Percentiles rank a stretch among this genome's conserved stretches.
Evolutionary conservation across 768 basidiomycete species (phyloP).

Genomic region (Coprinopsis strossmayeri): DNA sequence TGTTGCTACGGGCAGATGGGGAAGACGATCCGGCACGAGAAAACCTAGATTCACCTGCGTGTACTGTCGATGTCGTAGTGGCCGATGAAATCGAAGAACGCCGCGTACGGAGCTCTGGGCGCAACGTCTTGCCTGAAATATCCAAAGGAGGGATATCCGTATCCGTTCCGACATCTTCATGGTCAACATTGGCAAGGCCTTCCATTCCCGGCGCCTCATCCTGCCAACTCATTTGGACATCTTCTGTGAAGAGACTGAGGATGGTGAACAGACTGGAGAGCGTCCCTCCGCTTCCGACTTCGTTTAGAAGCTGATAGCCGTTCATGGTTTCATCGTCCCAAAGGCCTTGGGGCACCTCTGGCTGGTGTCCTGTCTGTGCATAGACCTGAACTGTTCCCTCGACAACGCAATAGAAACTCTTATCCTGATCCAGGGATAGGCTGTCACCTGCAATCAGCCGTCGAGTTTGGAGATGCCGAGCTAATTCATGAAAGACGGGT

Average conservation of each 20-base stretch:
- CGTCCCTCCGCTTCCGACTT: constrained; percentile 93
- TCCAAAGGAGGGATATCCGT: constrained; percentile 63
- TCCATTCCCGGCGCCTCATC: constrained; percentile 47
- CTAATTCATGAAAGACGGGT: constrained; percentile 97
- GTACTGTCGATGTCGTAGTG: constrained; percentile 59
- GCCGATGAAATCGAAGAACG: constrained; percentile 60
- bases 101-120: constrained; percentile 29
- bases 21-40: constrained; percentile 19
- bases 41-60: constrained; percentile 27
- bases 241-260: constrained; percentile 92
- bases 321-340: constrained; percentile 90
- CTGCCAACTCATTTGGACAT: constrained; percentile 89
- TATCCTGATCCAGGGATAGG: constrained; percentile 83
- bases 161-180: constrained; percentile 29
- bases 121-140: constrained; percentile 25
- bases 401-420: constrained; percentile 96
- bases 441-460: constrained; percentile 95
- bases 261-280: constrained; percentile 96
- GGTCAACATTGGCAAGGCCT: no score
- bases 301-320: constrained; percentile 93
- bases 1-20: constrained; percentile 19
- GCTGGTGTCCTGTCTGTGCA: constrained; percentile 57
- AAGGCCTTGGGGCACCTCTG: constrained; percentile 40
- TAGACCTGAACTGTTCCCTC: constrained; percentile 97
- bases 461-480: constrained; percentile 91